Conservation (phyloP, 2,329 filamentous ascomycete genomes). For the Colletotrichum viniferum region DNA sequence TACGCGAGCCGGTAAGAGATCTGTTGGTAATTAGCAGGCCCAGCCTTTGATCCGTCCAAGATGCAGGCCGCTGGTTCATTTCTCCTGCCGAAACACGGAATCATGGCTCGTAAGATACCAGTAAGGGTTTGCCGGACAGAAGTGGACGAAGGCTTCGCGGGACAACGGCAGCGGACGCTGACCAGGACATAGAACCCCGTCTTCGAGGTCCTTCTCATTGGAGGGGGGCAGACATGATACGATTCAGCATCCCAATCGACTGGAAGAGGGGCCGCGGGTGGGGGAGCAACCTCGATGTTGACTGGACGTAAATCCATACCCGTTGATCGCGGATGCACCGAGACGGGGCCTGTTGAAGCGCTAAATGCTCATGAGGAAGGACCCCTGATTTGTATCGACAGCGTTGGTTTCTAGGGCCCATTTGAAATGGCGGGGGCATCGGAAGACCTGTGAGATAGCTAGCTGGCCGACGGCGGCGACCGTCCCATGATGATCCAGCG, state of each 20-base stretch:
- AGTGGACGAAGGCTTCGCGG: neutral
- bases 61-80: neutral
- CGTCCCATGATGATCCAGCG: neutral
- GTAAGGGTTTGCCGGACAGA: neutral
- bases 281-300: neutral
- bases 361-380: slow-evolving; percentile 15
- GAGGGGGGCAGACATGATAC: slow-evolving; percentile 2
- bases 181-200: neutral
- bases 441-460: slow-evolving; percentile 1
- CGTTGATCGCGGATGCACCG: slow-evolving; percentile 21
- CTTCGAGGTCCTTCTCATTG: neutral
- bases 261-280: slow-evolving; percentile 8
- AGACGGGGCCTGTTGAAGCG: slow-evolving; percentile 16
- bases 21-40: neutral
- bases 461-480: neutral
- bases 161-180: neutral
- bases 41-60: neutral
- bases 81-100: neutral
- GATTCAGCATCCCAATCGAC: slow-evolving; percentile 21
- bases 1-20: neutral
- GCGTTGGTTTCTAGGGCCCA: neutral
- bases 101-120: neutral
- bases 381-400: slow-evolving; percentile 18
- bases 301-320: neutral
- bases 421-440: neutral